These are phyloP conservation scores for Gynostemma pentaphyllum DNA, from an alignment of 306 rosid genomes.

Conservation along the genomic window DNA sequence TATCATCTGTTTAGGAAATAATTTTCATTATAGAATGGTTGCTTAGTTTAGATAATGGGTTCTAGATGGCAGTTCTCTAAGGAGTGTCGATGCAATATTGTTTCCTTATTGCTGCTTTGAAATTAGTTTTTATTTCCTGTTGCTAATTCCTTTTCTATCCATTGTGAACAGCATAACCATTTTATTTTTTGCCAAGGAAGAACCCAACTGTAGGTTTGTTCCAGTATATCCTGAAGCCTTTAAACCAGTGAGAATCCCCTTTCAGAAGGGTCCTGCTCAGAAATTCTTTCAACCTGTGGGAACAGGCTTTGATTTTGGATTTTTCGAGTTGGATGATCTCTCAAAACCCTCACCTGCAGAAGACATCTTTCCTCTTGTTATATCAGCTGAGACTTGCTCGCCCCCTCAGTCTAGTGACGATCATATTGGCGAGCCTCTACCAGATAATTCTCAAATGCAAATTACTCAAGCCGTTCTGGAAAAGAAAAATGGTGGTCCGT, in stretches of 20 bases:
- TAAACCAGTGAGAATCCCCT: constrained; percentile 52
- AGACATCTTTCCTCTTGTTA: constrained; percentile 67
- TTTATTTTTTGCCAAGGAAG: constrained; percentile 87
- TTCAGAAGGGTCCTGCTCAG: constrained; percentile 73
- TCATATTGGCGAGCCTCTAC: constrained; percentile 21
- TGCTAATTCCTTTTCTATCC: constrained; percentile 13
- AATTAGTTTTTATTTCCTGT: neutral
- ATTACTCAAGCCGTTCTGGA: constrained; percentile 70
- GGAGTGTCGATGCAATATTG: too few species aligned
- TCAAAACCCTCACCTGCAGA: constrained; percentile 68
- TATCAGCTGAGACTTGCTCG: constrained; percentile 58
- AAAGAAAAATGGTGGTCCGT: constrained; percentile 39
- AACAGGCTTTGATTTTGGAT: constrained; percentile 81
- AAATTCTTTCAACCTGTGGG: constrained; percentile 67
- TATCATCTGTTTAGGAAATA: too few species aligned
- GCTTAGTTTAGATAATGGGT: neutral
- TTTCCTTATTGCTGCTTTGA: neutral
- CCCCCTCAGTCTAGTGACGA: constrained; percentile 26
- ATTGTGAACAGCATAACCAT: constrained; percentile 53
- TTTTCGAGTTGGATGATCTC: constrained; percentile 79
- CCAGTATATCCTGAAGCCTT: constrained; percentile 56
- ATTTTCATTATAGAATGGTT: too few species aligned
- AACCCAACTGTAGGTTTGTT: constrained; percentile 52
- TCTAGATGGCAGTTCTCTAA: neutral
- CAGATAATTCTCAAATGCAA: constrained; percentile 46